These are phyloP conservation scores for Cystobasidium sp. DNA, from an alignment of 1,284 basidiomycete genomes.

Conservation along the genomic window DNA sequence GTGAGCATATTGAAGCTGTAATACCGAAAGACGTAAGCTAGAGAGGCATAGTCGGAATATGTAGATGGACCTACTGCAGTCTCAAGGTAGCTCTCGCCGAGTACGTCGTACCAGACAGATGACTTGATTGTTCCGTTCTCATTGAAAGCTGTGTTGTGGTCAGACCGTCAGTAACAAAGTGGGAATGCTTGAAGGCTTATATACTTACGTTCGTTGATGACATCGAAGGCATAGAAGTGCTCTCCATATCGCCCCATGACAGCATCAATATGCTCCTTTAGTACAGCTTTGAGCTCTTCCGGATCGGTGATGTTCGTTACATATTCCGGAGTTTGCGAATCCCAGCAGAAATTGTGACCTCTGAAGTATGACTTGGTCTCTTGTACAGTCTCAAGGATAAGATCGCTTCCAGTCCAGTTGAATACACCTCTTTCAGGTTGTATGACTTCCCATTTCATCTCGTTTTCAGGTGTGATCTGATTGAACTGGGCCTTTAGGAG, in stretches of 20 bases:
- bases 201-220: constrained; percentile 53
- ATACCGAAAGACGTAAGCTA: not conserved
- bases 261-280: constrained; percentile 52
- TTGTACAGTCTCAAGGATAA: constrained; percentile 52
- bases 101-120: constrained; percentile 53
- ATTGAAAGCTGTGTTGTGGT: constrained; percentile 48
- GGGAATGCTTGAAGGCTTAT: constrained; percentile 43
- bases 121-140: constrained; percentile 52
- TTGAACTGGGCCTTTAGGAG: constrained; percentile 51
- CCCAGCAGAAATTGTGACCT: constrained; percentile 54
- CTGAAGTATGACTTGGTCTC: constrained; percentile 51
- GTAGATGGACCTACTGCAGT: constrained; percentile 48
- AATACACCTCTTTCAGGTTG: constrained; percentile 51
- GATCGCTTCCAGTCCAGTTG: constrained; percentile 53
- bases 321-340: constrained; percentile 51
- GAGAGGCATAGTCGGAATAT: no score
- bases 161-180: not conserved
- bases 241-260: constrained; percentile 53
- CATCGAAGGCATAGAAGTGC: constrained; percentile 53
- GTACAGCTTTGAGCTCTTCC: constrained; percentile 49
- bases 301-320: constrained; percentile 54
- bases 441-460: constrained; percentile 3
- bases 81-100: constrained; percentile 53
- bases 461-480: constrained; percentile 48
- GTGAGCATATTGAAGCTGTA: constrained; percentile 51